Evolutionary conservation across 2,329 filamentous ascomycete species (phyloP).

Genomic region (Aureobasidium zeae): DNA sequence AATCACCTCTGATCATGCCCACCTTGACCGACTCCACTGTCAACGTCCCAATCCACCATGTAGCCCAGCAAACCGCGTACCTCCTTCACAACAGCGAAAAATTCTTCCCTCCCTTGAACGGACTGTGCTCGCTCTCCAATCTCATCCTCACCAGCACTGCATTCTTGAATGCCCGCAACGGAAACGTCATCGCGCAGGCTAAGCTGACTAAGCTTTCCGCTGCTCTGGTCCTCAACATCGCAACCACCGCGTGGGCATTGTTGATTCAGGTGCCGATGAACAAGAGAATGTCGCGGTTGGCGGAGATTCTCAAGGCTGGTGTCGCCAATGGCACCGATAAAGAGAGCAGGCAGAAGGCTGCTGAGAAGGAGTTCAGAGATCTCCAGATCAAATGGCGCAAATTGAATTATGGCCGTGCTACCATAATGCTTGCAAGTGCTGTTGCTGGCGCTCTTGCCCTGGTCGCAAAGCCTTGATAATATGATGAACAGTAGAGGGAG

Average conservation of each 20-base stretch:
- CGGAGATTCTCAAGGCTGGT: slow-evolving; percentile 20
- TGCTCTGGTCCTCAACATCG: slow-evolving; percentile 21
- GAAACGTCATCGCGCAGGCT: slow-evolving; percentile 17
- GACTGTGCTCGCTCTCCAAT: slow-evolving; percentile 25
- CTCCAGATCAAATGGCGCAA: slow-evolving; percentile 24
- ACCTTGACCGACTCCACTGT: slow-evolving; percentile 21
- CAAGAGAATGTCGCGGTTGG: slow-evolving; percentile 22
- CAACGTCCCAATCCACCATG: slow-evolving; percentile 22
- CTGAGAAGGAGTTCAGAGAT: slow-evolving; percentile 24
- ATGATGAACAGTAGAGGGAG: not conserved
- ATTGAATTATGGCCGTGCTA: slow-evolving; percentile 23
- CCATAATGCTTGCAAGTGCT: slow-evolving; percentile 21
- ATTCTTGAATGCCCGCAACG: slow-evolving; percentile 24
- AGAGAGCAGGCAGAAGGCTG: slow-evolving; percentile 17
- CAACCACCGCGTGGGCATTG: slow-evolving; percentile 25
- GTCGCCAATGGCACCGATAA: slow-evolving; percentile 20
- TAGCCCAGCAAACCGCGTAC: slow-evolving; percentile 23
- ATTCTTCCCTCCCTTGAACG: slow-evolving; percentile 28
- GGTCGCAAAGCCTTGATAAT: slow-evolving; percentile 12
- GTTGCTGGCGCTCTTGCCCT: slow-evolving; percentile 13
- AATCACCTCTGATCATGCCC: slow-evolving; percentile 27
- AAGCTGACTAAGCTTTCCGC: slow-evolving; percentile 23
- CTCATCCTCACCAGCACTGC: slow-evolving; percentile 22
- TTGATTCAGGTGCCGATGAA: slow-evolving; percentile 27
- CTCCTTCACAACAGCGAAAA: slow-evolving; percentile 25